Percentiles rank a stretch among this genome's conserved stretches.
phyloP scores from a whole-genome alignment of 2,329 filamentous ascomycete genomes.

The Neocatenulostroma microsporum region DNA sequence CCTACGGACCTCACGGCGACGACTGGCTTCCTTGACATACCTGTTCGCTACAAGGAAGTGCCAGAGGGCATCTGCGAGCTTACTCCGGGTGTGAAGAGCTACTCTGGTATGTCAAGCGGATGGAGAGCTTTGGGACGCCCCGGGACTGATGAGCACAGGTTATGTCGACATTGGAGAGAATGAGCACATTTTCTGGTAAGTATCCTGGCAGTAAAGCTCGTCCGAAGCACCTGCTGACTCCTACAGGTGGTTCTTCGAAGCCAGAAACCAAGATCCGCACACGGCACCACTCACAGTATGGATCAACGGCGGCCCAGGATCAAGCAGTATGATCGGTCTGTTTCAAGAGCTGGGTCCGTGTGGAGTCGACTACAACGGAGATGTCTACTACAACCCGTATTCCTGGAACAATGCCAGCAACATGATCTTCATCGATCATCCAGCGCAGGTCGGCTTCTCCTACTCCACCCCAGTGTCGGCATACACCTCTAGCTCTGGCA shows the following conservation, averaged over 20 bases:
- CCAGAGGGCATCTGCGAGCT: slow-evolving; percentile 50
- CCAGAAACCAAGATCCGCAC: slow-evolving; percentile 41
- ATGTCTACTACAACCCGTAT: slow-evolving; percentile 52
- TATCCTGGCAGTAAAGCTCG: no score
- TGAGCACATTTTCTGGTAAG: slow-evolving; percentile 50
- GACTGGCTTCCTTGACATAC: slow-evolving; percentile 41
- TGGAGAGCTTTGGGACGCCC: no score
- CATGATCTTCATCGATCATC: slow-evolving; percentile 63
- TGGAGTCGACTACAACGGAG: slow-evolving; percentile 37
- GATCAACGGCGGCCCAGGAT: slow-evolving; percentile 54
- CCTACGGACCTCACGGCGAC: slow-evolving; percentile 39
- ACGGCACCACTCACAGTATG: slow-evolving; percentile 54
- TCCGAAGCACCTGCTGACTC: no score
- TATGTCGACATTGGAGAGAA: slow-evolving; percentile 47
- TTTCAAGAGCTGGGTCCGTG: slow-evolving; percentile 42
- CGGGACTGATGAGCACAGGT: no score
- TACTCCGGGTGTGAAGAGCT: slow-evolving; percentile 48
- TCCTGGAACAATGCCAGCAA: slow-evolving; percentile 58
- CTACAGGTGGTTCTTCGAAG: slow-evolving; percentile 52
- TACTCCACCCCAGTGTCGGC: slow-evolving; percentile 36
- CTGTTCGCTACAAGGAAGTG: slow-evolving; percentile 53
- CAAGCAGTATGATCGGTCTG: slow-evolving; percentile 50
- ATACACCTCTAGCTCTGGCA: slow-evolving; percentile 21
- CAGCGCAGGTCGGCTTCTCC: slow-evolving; percentile 51
- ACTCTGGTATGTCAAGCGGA: no score